Evolutionary conservation across 192 early-diverging fungal species (phyloP).

Genomic region (Backusella tuberculispora): DNA sequence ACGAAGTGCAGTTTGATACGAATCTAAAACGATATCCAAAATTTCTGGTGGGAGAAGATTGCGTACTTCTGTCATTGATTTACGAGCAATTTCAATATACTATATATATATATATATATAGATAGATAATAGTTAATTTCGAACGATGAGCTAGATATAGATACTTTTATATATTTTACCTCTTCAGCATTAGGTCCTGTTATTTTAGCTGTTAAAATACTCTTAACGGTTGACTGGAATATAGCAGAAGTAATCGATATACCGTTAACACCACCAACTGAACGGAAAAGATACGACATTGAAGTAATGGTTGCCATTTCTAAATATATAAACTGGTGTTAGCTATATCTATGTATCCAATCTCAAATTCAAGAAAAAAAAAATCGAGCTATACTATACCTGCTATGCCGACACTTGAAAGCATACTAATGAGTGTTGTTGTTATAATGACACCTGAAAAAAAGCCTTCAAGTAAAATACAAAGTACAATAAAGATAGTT

Average conservation of each 20-base stretch:
- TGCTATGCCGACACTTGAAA: slow-evolving; percentile 51
- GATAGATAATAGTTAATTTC: not conserved
- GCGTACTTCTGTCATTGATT: slow-evolving; percentile 37
- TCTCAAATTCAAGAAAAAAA: not conserved
- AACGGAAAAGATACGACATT: slow-evolving; percentile 52
- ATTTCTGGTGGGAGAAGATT: slow-evolving; percentile 31
- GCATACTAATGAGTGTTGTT: slow-evolving; percentile 52
- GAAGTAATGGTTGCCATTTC: slow-evolving; percentile 58
- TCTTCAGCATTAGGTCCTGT: slow-evolving; percentile 18
- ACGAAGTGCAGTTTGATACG: slow-evolving; percentile 27
- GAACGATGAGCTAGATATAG: not conserved
- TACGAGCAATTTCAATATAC: slow-evolving; percentile 41
- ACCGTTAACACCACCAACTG: slow-evolving; percentile 59
- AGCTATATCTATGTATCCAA: not conserved
- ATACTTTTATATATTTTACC: not conserved
- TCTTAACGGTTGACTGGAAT: slow-evolving; percentile 37
- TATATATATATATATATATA: not conserved
- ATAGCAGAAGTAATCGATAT: slow-evolving; percentile 49
- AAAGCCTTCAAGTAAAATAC: slow-evolving; percentile 52
- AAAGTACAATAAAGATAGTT: slow-evolving; percentile 5
- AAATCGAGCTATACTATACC: slow-evolving; percentile 35
- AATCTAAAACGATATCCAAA: slow-evolving; percentile 24
- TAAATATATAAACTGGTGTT: slow-evolving; percentile 8
- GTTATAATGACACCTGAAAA: slow-evolving; percentile 58
- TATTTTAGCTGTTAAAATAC: not conserved